Evolutionary conservation across 2,329 filamentous ascomycete species (phyloP).

Genomic region (Paraphoma chrysanthemicola): DNA sequence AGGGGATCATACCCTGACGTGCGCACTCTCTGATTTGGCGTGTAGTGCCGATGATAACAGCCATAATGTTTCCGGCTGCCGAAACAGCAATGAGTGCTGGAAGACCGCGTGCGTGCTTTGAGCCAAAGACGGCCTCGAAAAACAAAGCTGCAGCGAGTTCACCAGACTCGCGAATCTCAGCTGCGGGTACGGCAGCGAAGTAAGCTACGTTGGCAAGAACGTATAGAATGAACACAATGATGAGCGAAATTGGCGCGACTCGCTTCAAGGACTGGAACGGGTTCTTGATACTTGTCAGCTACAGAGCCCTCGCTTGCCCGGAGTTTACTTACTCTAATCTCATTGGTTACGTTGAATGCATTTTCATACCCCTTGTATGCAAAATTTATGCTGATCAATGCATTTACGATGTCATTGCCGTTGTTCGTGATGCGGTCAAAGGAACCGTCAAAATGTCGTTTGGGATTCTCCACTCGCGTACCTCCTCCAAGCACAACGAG

Average conservation of each 20-base stretch:
- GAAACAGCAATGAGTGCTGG: slow-evolving; percentile 52
- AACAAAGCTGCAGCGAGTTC: slow-evolving; percentile 65
- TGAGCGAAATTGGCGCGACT: slow-evolving; percentile 57
- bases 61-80: slow-evolving; percentile 38
- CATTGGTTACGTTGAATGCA: slow-evolving; percentile 43
- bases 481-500: slow-evolving; percentile 39
- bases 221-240: slow-evolving; percentile 55
- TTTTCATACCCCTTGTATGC: slow-evolving; percentile 40
- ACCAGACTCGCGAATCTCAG: slow-evolving; percentile 60
- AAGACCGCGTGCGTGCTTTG: slow-evolving; percentile 60
- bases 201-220: slow-evolving; percentile 34
- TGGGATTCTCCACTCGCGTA: slow-evolving; percentile 32
- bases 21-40: slow-evolving; percentile 38
- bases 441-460: slow-evolving; percentile 33
- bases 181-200: slow-evolving; percentile 43
- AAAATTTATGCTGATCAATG: slow-evolving; percentile 41
- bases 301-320: no score
- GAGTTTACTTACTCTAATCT: slow-evolving; percentile 32
- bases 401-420: slow-evolving; percentile 38
- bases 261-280: slow-evolving; percentile 63
- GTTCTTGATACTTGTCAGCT: slow-evolving; percentile 47
- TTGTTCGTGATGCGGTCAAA: slow-evolving; percentile 36
- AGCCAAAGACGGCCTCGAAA: slow-evolving; percentile 66
- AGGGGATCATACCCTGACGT: slow-evolving; percentile 37
- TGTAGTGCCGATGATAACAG: slow-evolving; percentile 38